A percentile compares a stretch with the other conserved stretches of the same genome.
Evolutionary conservation across 768 basidiomycete genomes (phyloP).

Genomic region (Suillus placidus): DNA sequence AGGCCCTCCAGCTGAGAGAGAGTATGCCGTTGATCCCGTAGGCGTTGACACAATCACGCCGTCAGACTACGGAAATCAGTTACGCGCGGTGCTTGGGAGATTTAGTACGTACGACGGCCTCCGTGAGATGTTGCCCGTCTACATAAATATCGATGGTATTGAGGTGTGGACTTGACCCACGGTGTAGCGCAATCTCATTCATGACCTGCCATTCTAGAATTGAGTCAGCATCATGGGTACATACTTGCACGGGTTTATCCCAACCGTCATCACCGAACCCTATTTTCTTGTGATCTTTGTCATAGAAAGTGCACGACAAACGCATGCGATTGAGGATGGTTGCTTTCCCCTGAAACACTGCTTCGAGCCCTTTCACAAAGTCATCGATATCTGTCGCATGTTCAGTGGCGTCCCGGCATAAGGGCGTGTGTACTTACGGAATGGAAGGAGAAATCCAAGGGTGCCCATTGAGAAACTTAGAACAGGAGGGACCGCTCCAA

Average conservation of each 20-base stretch:
- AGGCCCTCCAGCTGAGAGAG: constrained; percentile 92
- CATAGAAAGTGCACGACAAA: constrained; percentile 77
- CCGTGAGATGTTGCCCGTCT: constrained; percentile 93
- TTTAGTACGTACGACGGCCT: constrained; percentile 76
- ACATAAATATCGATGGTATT: constrained; percentile 94
- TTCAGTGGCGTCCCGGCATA: not conserved
- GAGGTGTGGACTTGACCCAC: constrained; percentile 88
- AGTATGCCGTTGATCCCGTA: constrained; percentile 96
- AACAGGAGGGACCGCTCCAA: constrained; percentile 90
- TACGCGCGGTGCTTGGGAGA: constrained; percentile 15
- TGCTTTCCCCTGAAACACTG: constrained; percentile 77
- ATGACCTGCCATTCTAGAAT: constrained; percentile 88
- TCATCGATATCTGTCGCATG: constrained; percentile 79
- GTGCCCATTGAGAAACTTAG: constrained; percentile 73
- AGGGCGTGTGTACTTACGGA: constrained; percentile 60
- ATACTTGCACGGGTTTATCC: constrained; percentile 9
- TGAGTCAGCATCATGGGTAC: constrained; percentile 5
- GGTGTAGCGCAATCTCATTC: constrained; percentile 94
- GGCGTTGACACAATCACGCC: constrained; percentile 94
- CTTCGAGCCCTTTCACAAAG: constrained; percentile 77
- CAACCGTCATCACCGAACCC: constrained; percentile 62
- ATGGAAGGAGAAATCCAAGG: constrained; percentile 90
- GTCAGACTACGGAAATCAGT: constrained; percentile 64
- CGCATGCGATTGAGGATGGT: constrained; percentile 90
- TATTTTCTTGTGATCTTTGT: constrained; percentile 59